Conservation (phyloP, 2,329 filamentous ascomycete genomes). For the Sporothrix sp. region DNA sequence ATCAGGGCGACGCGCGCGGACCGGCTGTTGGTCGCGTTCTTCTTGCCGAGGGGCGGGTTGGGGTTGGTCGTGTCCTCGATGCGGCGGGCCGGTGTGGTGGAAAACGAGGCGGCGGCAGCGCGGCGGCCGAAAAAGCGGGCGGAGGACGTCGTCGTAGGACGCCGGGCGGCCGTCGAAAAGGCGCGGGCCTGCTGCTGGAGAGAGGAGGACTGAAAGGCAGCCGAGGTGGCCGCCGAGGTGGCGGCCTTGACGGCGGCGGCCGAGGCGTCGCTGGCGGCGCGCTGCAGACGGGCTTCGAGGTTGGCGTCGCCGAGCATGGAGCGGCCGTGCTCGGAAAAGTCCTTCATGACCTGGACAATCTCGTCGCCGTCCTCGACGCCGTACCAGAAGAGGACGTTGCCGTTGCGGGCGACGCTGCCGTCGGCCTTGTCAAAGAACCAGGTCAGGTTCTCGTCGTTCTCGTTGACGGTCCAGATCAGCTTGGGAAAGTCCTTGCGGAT, state of each 20-base stretch:
- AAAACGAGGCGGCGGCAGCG: conserved; percentile 12
- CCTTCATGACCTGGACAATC: conserved; percentile 71
- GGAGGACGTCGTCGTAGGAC: conserved; percentile 25
- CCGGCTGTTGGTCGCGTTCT: conserved; percentile 73
- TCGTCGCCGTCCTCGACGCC: conserved; percentile 74
- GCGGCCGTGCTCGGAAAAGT: conserved; percentile 73
- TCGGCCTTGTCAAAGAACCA: conserved; percentile 99
- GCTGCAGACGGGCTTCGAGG: conserved; percentile 73
- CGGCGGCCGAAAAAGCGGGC: conserved; percentile 13
- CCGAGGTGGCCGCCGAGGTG: background rate
- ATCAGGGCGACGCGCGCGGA: conserved; percentile 78
- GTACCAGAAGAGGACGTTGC: conserved; percentile 94
- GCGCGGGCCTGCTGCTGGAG: conserved; percentile 44
- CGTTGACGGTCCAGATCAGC: conserved; percentile 92
- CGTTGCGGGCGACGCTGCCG: conserved; percentile 75
- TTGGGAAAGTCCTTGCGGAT: conserved; percentile 90
- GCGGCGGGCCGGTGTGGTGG: conserved; percentile 28
- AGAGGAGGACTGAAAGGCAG: conserved; percentile 14
- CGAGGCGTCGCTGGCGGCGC: conserved; percentile 48
- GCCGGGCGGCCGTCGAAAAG: conserved; percentile 50
- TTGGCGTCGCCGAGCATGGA: conserved; percentile 86
- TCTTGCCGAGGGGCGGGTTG: conserved; percentile 80
- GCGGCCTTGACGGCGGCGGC: conserved; percentile 16
- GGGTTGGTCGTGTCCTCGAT: conserved; percentile 66
- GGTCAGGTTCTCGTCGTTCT: conserved; percentile 89